Evolutionary conservation across 345 rosid species (phyloP).

Genomic region (Euphorbia pulcherrima): DNA sequence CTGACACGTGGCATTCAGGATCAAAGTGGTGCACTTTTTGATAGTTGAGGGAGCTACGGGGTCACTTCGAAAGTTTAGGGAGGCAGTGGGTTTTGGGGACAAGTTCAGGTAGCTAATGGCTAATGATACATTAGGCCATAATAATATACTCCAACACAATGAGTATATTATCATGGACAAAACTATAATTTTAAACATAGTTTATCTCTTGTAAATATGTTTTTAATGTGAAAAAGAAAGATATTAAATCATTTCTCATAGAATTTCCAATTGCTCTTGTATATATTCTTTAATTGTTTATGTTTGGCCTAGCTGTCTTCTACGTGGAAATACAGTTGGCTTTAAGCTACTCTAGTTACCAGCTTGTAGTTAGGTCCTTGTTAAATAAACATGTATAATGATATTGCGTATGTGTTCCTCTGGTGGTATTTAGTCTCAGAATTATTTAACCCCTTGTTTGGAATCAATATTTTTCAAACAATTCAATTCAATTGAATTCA

Average conservation of each 20-base stretch:
- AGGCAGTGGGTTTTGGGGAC: too few species aligned
- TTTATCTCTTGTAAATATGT: not conserved
- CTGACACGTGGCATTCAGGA: too few species aligned
- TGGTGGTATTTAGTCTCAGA: not conserved
- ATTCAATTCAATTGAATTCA: too few species aligned
- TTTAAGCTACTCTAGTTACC: not conserved
- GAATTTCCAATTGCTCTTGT: not conserved
- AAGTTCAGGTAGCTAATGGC: too few species aligned
- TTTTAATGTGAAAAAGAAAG: not conserved
- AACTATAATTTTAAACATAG: not conserved
- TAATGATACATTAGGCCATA: too few species aligned
- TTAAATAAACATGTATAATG: not conserved
- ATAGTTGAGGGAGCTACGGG: too few species aligned
- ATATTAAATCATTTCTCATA: not conserved
- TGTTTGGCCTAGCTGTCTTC: not conserved
- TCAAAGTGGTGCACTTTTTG: too few species aligned
- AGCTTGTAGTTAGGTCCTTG: not conserved
- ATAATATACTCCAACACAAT: not conserved
- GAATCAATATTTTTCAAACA: too few species aligned
- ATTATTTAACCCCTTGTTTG: too few species aligned
- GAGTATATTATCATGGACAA: constrained; percentile 7
- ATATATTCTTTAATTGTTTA: not conserved
- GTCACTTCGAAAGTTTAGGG: too few species aligned
- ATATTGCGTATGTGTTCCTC: not conserved
- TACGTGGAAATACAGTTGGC: not conserved